Conservation (phyloP, 306 rosid genomes). For the Canavalia ensiformis region DNA sequence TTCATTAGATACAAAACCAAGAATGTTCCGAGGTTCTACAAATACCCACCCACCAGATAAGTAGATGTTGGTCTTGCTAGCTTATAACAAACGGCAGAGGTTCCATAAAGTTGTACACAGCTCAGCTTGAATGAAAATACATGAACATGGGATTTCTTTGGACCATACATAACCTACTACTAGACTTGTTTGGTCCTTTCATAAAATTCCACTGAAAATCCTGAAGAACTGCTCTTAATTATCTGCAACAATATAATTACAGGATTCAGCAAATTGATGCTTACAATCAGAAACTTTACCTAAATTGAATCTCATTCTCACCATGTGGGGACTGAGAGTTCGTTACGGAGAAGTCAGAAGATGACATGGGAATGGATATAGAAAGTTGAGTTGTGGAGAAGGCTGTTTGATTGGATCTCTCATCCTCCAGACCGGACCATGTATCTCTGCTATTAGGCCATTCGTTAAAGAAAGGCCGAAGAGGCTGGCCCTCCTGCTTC, state of each 20-base stretch:
- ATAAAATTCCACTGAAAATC: conserved; percentile 39
- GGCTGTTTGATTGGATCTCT: conserved; percentile 53
- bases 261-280: conserved; percentile 34
- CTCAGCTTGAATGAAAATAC: conserved; percentile 37
- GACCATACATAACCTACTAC: conserved; percentile 14
- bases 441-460: conserved; percentile 57
- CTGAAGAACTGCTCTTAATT: conserved; percentile 32
- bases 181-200: conserved; percentile 41
- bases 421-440: conserved; percentile 52
- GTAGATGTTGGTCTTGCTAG: conserved; percentile 26
- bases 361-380: conserved; percentile 57
- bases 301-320: conserved; percentile 46
- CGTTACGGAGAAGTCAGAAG: conserved; percentile 52
- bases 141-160: conserved; percentile 10
- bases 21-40: conserved; percentile 40
- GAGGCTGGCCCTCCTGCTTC: conserved; percentile 52
- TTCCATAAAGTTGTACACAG: conserved; percentile 40
- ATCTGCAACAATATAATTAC: conserved; percentile 46
- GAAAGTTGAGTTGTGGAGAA: conserved; percentile 57
- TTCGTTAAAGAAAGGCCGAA: conserved; percentile 54
- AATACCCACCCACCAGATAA: conserved; percentile 16
- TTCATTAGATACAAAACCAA: conserved; percentile 42
- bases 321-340: conserved; percentile 56
- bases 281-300: conserved; percentile 28
- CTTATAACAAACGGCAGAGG: conserved; percentile 30